A percentile compares a stretch with the other conserved stretches of the same genome.
Evolutionary conservation across 202 grass and related monocot species (phyloP).

Genomic region (Setaria italica): DNA sequence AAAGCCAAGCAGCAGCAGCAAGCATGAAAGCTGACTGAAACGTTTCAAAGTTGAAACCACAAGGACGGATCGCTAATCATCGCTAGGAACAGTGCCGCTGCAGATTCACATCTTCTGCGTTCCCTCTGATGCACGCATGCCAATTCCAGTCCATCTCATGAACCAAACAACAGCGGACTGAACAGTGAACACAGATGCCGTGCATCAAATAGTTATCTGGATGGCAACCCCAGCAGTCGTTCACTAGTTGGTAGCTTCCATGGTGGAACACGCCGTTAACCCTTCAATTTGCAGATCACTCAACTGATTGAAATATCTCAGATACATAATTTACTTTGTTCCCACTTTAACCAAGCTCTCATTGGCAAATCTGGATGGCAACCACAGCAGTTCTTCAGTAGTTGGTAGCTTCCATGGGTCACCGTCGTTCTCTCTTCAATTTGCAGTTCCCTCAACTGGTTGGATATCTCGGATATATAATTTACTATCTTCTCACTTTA

Average conservation of each 20-base stretch:
- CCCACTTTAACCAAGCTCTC: background rate
- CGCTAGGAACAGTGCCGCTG: background rate
- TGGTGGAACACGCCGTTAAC: background rate
- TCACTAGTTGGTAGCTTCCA: background rate
- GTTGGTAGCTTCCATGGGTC: background rate
- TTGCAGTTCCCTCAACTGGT: background rate
- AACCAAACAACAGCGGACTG: background rate
- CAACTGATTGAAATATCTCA: background rate
- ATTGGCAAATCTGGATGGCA: background rate
- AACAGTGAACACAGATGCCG: background rate
- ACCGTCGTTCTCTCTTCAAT: background rate
- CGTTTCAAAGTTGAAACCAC: background rate
- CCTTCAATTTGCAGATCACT: background rate
- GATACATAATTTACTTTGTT: background rate
- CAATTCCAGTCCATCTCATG: conserved; percentile 18
- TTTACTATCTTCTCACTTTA: background rate
- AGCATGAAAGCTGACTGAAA: conserved; percentile 2
- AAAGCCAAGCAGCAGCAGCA: conserved; percentile 9
- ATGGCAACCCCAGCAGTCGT: background rate
- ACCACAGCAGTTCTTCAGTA: background rate
- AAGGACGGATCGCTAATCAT: conserved; percentile 18
- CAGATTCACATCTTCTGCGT: background rate
- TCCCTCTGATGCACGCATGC: conserved; percentile 1
- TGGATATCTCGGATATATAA: background rate
- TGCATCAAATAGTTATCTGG: background rate